Base-by-base conservation (phyloP, 805 yeast genomes). In the Candida palmyrensis region DNA sequence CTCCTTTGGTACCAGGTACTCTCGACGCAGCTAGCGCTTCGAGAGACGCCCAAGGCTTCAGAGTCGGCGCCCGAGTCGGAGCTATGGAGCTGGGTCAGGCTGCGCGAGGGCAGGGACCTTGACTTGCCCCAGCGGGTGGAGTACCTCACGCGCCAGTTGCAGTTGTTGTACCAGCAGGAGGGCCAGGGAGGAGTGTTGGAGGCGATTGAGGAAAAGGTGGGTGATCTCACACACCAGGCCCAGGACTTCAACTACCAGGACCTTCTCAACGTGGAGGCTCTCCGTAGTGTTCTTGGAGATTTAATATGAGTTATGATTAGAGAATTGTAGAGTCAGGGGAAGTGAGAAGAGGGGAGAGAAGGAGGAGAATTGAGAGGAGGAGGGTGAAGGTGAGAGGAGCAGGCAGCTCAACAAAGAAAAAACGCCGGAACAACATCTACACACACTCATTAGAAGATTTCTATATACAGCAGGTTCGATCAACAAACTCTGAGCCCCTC, bases 401-500 rank as follows among this genome's bases (percentile, higher is more conserved):
- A n/a, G n/a, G n/a, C n/a, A n/a, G n/a, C n/a, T n/a, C n/a, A n/a
- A n/a, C n/a, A n/a, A n/a, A n/a, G n/a, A n/a, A n/a, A n/a, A n/a
- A n/a, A n/a, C n/a, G n/a, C n/a, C n/a, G n/a, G n/a, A n/a, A n/a
- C n/a, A n/a, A n/a, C n/a, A n/a, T n/a, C n/a, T n/a, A n/a, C n/a
- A n/a, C n/a, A n/a, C n/a, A n/a, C n/a, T n/a, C n/a, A n/a, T 18
- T 18, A 23, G 10, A 21, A 18, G 20, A 19, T 28, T 25, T 23
- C 24, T 19, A 12, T 11, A 8, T 11, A 29, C n/a, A 14, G n/a
- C 12, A 20, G 26, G 12, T 6, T 8, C 13, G 23, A n/a, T 38
- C 37, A 58, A 38, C 65, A 58, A 9, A 57, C 50, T 25, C 59
- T 42, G 26, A 59, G 46, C 10, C 45, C 52, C 10, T 48, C 51